Evolutionary conservation across 768 basidiomycete genomes (phyloP), one percentile per base, ranked within the genome.

Genomic region (Phylloporus arenicola): DNA sequence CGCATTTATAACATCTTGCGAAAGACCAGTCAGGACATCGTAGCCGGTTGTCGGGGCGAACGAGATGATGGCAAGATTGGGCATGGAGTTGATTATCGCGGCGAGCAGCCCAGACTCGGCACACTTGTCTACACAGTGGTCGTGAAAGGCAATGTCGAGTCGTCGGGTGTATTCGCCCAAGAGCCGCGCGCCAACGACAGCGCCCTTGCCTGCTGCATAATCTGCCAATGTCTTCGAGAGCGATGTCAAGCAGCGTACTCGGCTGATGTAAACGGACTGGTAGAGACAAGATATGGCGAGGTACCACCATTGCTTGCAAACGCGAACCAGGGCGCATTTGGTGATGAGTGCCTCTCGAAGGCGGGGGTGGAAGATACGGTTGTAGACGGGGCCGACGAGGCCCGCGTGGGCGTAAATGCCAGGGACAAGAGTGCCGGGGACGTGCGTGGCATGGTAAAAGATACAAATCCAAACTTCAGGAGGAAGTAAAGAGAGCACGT

Each of bases 221-320:
- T 43, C 48, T 6, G 46, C 27, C 22, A 67, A 19, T 1, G 57
- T 47, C 25, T 5, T 45, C 9, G 43, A 50, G 20, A 68, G 60
- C 12, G 62, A 62, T 13, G 44, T 20, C 8, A 67, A 13, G 43
- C 40, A 59, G 22, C 53, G 57, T 13, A 30, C 46, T 25, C 56
- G 57, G 2, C 60, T 52, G 3, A 67, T 50, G 29, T 57, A 61
- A 1, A 67, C 47, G 12, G 65, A 60, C 31, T 42, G 44, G 35
- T 68, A 64, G 33, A 67, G 64, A 35, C 37, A 50, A 3, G 55
- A 57, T 12, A 47, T 35, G 20, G 66, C 60, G 27, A 68, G 45
- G 38, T 61, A 50, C 55, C 57, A 63, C 65, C 65, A 67, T 45
- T 51, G 57, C 42, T 43, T 66, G 52, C 62, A 68, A 33, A 67